Base-by-base conservation (phyloP, 805 yeast genomes). In the Diddensiella santjacobensis region DNA sequence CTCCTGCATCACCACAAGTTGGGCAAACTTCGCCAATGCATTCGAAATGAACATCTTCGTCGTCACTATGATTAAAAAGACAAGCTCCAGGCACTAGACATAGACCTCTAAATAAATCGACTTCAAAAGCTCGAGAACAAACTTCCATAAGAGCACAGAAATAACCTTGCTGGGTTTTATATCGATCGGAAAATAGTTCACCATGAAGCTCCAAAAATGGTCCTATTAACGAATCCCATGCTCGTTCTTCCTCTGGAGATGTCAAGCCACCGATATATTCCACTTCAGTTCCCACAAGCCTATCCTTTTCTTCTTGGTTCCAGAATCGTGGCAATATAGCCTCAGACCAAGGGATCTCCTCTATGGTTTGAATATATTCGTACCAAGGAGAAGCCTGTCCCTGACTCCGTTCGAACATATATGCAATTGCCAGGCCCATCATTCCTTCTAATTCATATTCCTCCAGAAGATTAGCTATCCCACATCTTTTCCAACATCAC, bases 1-100 rank as follows among this genome's bases (percentile, higher is more conserved):
- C 69, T 4, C 68, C 65, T 4, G 63, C 54, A 17, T 64, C 69
- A 13, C 83, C 83, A 60, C 84, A 80, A 15, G 59, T 52, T 5
- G 57, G 69, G 58, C 84, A 79, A 2, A 78, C 84, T 22, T 75
- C 76, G 36, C 63, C 75, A 2, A 73, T 52, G 2, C 81, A 69
- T 49, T 79, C 84, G 60, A 88, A 87, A 64, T 81, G 83, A 6
- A 82, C 88, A 56, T 78, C 72, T 52, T 86, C 89, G 3, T 67
- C 59, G 1, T 65, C 80, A 11, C 67, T 73, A 60, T 89, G 96
- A 56, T 90, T 90, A 67, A 89, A 87, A 30, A 91, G 68, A 66
- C 90, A 96, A 0, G 96, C 97, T 13, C 89, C 87, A 0, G 97
- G 96, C 20, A 90, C 96, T 43, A 91, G 68, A 0, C 86, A 87